Percentiles rank a stretch among this genome's conserved stretches.
Evolutionary conservation across 495 filamentous ascomycete species (phyloP).

Genomic region (Podospora bellae-mahoneyi): DNA sequence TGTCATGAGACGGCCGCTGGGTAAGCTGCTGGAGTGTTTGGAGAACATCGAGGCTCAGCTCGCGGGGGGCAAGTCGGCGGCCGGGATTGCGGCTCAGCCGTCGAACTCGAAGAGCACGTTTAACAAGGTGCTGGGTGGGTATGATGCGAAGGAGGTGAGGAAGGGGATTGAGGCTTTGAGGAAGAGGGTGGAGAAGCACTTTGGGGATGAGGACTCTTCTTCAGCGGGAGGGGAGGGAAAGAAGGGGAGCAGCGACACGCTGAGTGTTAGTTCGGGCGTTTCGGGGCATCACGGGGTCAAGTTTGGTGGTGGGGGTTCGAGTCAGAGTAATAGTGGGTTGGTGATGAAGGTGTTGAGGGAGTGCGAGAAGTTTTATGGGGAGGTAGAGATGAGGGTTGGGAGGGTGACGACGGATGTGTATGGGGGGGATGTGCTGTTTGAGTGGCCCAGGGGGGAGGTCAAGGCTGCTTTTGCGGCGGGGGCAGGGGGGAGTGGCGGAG

Average conservation of each 20-base stretch:
- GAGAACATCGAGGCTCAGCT: constrained; percentile 77
- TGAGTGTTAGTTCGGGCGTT: constrained; percentile 9
- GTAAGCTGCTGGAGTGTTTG: constrained; percentile 84
- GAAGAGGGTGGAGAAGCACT: constrained; percentile 94
- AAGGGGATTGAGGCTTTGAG: constrained; percentile 80
- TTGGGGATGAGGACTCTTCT: constrained; percentile 67
- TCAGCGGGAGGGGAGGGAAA: constrained; percentile 45
- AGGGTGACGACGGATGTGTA: constrained; percentile 58
- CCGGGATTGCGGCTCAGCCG: constrained; percentile 62
- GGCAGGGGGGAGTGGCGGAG: not conserved
- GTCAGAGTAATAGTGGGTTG: constrained; percentile 48
- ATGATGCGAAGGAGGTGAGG: constrained; percentile 78
- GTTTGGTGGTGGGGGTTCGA: constrained; percentile 5
- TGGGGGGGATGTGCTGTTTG: constrained; percentile 52
- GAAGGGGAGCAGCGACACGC: not conserved
- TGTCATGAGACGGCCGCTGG: constrained; percentile 83
- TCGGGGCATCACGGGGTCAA: constrained; percentile 1
- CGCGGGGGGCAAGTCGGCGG: constrained; percentile 41
- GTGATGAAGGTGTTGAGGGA: constrained; percentile 75
- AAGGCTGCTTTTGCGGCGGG: constrained; percentile 48
- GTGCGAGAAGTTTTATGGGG: constrained; percentile 74
- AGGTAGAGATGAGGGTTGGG: constrained; percentile 66
- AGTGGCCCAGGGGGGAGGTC: constrained; percentile 54
- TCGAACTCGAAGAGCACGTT: constrained; percentile 75
- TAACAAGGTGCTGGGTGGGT: constrained; percentile 74